A percentile compares a stretch with the other conserved stretches of the same genome.
Evolutionary conservation across 352 stramenopile species (phyloP).

Genomic region (Phytophthora sojae): DNA sequence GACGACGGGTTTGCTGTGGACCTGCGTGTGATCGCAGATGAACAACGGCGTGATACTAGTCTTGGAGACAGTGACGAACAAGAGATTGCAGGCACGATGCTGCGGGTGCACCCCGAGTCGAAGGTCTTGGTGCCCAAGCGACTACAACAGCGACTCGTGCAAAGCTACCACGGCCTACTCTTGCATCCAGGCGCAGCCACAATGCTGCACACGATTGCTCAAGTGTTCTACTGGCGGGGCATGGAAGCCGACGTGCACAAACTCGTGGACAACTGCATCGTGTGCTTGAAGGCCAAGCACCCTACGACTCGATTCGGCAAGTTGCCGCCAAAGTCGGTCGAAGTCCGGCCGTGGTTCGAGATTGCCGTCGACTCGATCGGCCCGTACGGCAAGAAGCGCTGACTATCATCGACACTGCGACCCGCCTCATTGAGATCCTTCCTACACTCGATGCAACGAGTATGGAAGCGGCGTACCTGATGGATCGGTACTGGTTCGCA

Average conservation of each 20-base stretch:
- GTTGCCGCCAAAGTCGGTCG: background rate
- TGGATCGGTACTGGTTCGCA: slow-evolving; percentile 5
- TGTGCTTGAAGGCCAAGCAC: background rate
- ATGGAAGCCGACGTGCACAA: background rate
- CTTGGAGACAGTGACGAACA: background rate
- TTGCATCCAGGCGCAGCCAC: background rate
- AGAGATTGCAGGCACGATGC: background rate
- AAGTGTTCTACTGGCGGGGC: background rate
- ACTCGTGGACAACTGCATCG: background rate
- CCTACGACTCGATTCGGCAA: background rate
- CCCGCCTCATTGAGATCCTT: background rate
- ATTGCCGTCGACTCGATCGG: slow-evolving; percentile 4
- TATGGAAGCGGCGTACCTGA: background rate
- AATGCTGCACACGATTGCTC: background rate
- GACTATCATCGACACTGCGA: slow-evolving; percentile 14
- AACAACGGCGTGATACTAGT: background rate
- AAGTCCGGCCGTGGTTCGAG: slow-evolving; percentile 4
- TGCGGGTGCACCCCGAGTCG: background rate
- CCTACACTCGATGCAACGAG: background rate
- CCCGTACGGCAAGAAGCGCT: background rate
- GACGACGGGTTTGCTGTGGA: background rate
- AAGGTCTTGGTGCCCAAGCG: background rate
- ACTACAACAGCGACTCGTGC: background rate
- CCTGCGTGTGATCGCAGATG: background rate
- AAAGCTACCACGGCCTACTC: background rate